Evolutionary conservation across 306 rosid species (phyloP).

Genomic region (Cucumis sativus): DNA sequence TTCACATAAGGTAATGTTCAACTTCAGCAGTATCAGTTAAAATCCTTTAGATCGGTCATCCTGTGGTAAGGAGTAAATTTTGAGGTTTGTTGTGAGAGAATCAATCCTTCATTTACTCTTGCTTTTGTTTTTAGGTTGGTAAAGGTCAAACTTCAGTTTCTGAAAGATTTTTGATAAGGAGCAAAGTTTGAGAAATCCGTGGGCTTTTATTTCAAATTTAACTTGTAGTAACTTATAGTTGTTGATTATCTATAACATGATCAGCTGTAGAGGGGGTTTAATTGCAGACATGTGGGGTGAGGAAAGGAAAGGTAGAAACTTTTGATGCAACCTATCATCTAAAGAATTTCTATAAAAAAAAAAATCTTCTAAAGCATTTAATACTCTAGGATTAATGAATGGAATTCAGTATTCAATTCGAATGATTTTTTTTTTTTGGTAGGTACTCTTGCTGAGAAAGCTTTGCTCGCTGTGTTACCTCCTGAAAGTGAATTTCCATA

Average conservation of each 20-base stretch:
- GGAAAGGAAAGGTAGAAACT: neutral
- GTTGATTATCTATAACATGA: neutral
- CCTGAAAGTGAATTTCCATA: constrained; percentile 81
- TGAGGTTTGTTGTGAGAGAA: neutral
- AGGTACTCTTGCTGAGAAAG: constrained; percentile 98
- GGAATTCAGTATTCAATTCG: neutral
- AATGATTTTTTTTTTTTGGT: constrained; percentile 9
- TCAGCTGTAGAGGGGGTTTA: neutral
- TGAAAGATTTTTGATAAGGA: neutral
- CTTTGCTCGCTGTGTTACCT: constrained; percentile 88
- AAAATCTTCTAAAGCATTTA: neutral
- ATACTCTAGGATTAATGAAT: neutral
- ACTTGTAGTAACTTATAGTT: neutral
- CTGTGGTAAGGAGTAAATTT: neutral
- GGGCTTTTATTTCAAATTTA: neutral
- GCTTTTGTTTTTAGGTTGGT: neutral
- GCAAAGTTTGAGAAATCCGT: neutral
- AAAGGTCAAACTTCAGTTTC: neutral
- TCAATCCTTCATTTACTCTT: neutral
- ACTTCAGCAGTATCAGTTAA: neutral
- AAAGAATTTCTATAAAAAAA: neutral
- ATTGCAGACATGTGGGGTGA: neutral
- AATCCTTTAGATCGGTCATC: neutral
- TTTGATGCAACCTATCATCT: neutral
- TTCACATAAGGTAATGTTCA: neutral